Base-by-base conservation (phyloP, 2,329 filamentous ascomycete species). In the Phaeosphaeria sp. region DNA sequence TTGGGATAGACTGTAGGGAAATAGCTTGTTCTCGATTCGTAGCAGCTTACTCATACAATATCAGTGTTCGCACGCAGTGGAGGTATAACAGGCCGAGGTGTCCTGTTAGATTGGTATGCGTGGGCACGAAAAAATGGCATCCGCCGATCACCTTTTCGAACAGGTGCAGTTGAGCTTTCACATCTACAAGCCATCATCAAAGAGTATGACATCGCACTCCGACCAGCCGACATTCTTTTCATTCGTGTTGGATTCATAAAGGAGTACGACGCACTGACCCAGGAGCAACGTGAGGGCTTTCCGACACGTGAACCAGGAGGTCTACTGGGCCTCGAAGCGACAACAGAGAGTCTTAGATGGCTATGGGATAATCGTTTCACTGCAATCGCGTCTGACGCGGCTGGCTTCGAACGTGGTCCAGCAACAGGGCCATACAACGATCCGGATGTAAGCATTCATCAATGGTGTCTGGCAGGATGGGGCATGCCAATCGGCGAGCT, bases 381-480 rank as follows among this genome's bases (percentile, higher is more conserved):
- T 17, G 87, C 85, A 1, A 86, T 88, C 1, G 47, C 6, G 6
- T 20, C 13, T 7, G 63, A 63, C 49, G 68, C 71, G 40, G 68
- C 74, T 25, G 74, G 69, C 36, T 79, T 81, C 50, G 80, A 82
- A 64, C 63, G 69, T 30, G 56, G 69, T 7, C 77, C 78, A 11
- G 61, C 40, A 51, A 53, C 42, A 36, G 30, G 30, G 46, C 44
- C 44, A 18, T n/a, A 56, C 18, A 56, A 59, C 45, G 65, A 53
- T 54, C 58, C 22, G 55, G 56, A 56, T 59, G 56, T 51, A 3
- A 54, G 53, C n/a, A 49, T 65, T 42, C 63, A 65, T 40, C 56
- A 65, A 51, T 56, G 51, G 55, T 55, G 43, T 47, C 21, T 63
- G 5, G 56, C 40, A 5, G 55, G 55, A 15, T 65, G 63, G 63